A percentile compares a stretch with the other conserved stretches of the same genome.
These are phyloP conservation scores for Styphnolobium japonicum DNA, from an alignment of 306 rosid species.

Conservation along the genomic window DNA sequence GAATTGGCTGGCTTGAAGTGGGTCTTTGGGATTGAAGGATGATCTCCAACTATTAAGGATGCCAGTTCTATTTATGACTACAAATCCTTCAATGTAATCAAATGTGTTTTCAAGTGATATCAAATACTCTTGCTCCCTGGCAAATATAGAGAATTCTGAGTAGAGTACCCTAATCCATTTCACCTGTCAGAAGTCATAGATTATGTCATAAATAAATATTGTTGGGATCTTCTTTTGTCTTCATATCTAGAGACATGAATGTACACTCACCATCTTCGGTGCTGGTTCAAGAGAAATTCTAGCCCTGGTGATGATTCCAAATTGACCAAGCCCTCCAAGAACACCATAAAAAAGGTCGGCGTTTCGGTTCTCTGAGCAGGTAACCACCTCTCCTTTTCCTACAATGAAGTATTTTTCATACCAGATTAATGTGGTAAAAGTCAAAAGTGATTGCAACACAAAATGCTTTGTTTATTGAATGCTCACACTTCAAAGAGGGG, in stretches of 20 bases:
- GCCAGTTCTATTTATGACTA: constrained; percentile 68
- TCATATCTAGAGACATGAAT: not conserved
- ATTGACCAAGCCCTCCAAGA: constrained; percentile 97
- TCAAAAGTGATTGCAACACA: not conserved
- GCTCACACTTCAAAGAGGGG: not conserved
- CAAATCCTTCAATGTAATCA: constrained; percentile 93
- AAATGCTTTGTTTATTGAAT: not conserved
- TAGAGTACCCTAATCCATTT: constrained; percentile 92
- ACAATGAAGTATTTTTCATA: constrained; percentile 22
- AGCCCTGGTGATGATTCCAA: constrained; percentile 89
- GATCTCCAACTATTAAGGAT: constrained; percentile 88
- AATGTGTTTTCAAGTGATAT: constrained; percentile 68
- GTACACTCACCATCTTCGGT: constrained; percentile 62
- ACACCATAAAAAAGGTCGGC: constrained; percentile 79
- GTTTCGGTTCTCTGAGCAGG: constrained; percentile 67
- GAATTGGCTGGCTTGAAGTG: constrained; percentile 68
- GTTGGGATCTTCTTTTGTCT: not conserved
- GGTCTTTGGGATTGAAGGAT: constrained; percentile 73
- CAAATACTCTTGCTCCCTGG: constrained; percentile 79
- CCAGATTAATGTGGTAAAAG: not conserved
- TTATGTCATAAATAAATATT: constrained; percentile 14
- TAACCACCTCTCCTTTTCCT: constrained; percentile 89
- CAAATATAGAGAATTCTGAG: constrained; percentile 70
- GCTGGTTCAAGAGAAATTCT: constrained; percentile 88
- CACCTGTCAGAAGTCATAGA: constrained; percentile 49